These are phyloP conservation scores for Tagetes patula DNA, from an alignment of 129 eudicot species.

Conservation along the genomic window DNA sequence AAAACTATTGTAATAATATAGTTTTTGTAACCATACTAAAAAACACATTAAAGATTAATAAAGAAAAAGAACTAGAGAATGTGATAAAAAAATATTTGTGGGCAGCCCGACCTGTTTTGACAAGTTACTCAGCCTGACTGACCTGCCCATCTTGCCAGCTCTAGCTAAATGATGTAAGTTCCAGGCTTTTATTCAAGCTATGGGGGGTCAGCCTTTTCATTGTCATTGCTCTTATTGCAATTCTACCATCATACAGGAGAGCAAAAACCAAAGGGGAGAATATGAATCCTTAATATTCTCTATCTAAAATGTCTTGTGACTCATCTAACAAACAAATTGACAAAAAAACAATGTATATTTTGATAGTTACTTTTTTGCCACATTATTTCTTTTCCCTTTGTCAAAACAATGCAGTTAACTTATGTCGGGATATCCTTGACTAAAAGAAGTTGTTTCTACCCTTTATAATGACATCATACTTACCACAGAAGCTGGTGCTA, in stretches of 20 bases:
- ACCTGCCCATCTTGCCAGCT: not conserved
- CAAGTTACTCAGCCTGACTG: not conserved
- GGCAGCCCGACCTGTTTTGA: not conserved
- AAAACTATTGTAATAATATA: not conserved
- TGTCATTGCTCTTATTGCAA: not conserved
- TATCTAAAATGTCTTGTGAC: not conserved
- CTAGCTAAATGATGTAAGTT: not conserved
- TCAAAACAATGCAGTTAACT: not conserved
- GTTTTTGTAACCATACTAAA: not conserved
- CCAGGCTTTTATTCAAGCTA: no score
- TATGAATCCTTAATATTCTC: not conserved
- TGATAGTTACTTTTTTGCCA: not conserved
- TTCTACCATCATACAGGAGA: not conserved
- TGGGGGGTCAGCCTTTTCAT: not conserved
- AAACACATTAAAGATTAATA: not conserved
- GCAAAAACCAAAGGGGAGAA: not conserved
- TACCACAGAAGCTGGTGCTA: conserved; percentile 98
- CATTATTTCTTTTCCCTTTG: not conserved
- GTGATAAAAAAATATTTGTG: not conserved
- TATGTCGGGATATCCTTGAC: not conserved
- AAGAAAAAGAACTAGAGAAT: not conserved
- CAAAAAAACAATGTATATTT: not conserved
- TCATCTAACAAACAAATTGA: not conserved
- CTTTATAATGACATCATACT: conserved; percentile 26
- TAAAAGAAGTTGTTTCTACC: not conserved